These are phyloP conservation scores for Chrysopogon serrulatus DNA, from an alignment of 176 grass and related monocot species.

Conservation along the genomic window DNA sequence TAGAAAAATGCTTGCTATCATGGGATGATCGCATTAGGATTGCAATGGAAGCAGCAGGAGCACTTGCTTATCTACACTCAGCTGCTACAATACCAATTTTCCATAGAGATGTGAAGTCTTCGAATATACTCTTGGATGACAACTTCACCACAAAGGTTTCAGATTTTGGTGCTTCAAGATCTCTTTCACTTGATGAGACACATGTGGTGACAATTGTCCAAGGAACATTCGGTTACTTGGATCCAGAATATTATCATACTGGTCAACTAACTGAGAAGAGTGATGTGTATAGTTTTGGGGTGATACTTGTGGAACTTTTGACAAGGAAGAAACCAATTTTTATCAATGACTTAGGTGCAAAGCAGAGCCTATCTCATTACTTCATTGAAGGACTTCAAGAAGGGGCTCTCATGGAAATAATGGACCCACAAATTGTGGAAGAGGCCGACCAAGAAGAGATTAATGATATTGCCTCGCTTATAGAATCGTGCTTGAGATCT, in stretches of 20 bases:
- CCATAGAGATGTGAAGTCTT: background rate
- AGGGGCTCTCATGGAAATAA: background rate
- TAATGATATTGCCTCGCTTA: background rate
- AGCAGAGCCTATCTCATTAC: background rate
- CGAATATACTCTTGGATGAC: background rate
- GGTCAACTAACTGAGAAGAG: background rate
- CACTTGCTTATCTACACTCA: background rate
- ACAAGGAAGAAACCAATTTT: background rate
- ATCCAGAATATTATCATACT: background rate
- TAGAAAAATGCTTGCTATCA: background rate
- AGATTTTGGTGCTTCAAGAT: background rate
- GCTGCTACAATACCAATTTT: background rate
- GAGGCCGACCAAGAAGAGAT: background rate
- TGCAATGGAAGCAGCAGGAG: background rate
- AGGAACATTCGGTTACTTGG: background rate
- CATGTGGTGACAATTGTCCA: background rate
- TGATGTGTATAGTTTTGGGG: background rate
- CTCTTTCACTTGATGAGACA: background rate
- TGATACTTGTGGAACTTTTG: background rate
- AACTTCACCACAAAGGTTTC: background rate
- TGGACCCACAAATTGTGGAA: background rate
- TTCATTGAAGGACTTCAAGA: background rate
- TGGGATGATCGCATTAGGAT: background rate
- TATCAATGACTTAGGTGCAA: background rate
- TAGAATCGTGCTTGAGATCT: background rate